phyloP scores from a whole-genome alignment of 192 early-diverging fungal species.

The Fimicolochytrium jonesii region DNA sequence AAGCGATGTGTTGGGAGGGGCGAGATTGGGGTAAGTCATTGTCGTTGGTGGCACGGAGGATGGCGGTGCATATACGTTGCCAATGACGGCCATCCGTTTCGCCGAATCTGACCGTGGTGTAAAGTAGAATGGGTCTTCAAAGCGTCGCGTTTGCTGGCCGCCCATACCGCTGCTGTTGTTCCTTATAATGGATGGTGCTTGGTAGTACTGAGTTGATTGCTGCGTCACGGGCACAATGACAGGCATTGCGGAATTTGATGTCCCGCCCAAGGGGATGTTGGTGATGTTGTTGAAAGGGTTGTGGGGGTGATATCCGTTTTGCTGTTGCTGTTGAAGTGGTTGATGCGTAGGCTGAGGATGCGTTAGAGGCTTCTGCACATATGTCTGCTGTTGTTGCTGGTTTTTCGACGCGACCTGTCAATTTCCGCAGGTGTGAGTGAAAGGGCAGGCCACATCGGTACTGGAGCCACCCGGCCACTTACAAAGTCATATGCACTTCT shows the following conservation, averaged over 20 bases:
- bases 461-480: too few relatives aligned
- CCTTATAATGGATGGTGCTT: not conserved
- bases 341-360: too few relatives aligned
- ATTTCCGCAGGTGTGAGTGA: too few relatives aligned
- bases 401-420: too few relatives aligned
- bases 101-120: not conserved
- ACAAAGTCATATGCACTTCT: constrained; percentile 29
- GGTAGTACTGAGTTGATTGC: not conserved
- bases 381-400: too few relatives aligned
- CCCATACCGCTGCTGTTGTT: too few relatives aligned
- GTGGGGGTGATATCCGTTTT: constrained; percentile 6
- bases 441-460: too few relatives aligned
- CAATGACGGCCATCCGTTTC: not conserved
- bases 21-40: not conserved
- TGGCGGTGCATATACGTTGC: not conserved
- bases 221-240: constrained; percentile 9
- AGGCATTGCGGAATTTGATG: not conserved
- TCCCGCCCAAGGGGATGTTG: constrained; percentile 1
- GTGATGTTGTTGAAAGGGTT: constrained; percentile 33
- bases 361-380: too few relatives aligned
- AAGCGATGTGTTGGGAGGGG: too few relatives aligned
- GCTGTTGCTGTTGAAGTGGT: too few relatives aligned
- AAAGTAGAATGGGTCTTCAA: constrained; percentile 28
- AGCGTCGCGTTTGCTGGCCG: not conserved
- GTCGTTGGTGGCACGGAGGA: too few relatives aligned